phyloP scores from a whole-genome alignment of 78 protist genomes.

The Dictyostelium intermedium region DNA sequence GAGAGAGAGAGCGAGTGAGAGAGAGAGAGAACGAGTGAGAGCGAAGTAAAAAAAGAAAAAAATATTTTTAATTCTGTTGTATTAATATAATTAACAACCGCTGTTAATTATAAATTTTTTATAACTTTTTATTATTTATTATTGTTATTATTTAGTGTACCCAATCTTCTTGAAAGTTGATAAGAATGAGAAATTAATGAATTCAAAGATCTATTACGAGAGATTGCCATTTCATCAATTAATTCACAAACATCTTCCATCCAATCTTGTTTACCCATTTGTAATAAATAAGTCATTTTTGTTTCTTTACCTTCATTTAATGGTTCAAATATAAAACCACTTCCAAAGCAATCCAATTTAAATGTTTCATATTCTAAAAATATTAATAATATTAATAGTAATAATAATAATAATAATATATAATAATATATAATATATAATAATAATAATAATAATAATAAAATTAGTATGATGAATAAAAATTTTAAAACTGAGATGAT shows the following conservation, averaged over 20 bases:
- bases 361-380: not conserved
- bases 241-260: slow-evolving; percentile 47
- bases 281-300: slow-evolving; percentile 47
- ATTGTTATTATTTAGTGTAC: not conserved
- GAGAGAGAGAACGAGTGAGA: too few species aligned
- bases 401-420: not conserved
- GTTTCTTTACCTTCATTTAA: slow-evolving; percentile 59
- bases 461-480: too few species aligned
- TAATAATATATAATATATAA: not conserved
- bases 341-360: slow-evolving; percentile 42
- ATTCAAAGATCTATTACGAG: slow-evolving; percentile 41
- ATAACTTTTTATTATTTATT: not conserved
- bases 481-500: too few species aligned
- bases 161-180: slow-evolving; percentile 36
- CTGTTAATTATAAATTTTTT: not conserved
- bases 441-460: not conserved
- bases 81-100: not conserved
- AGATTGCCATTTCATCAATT: slow-evolving; percentile 55
- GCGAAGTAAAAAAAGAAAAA: too few species aligned
- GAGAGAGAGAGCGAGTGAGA: too few species aligned
- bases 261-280: slow-evolving; percentile 54
- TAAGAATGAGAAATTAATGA: slow-evolving; percentile 71
- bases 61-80: too few species aligned
- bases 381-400: not conserved
- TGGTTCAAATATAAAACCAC: slow-evolving; percentile 72